phyloP scores from a whole-genome alignment of 805 yeast species.

The Groenewaldozyma tartarivorans region DNA sequence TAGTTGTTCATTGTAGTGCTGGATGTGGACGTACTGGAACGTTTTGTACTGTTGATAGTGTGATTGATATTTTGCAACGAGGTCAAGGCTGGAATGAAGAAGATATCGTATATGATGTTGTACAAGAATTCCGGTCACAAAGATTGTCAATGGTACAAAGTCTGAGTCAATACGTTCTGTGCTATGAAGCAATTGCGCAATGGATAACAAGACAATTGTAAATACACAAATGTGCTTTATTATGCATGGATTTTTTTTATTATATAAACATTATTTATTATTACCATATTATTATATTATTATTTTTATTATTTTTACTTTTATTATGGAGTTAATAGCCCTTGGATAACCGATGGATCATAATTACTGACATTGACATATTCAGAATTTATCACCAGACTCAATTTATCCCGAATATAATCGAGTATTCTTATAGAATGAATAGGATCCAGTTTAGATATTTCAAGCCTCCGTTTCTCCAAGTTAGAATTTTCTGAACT shows the following conservation, averaged over 20 bases:
- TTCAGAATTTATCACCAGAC: too few relatives aligned
- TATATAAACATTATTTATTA: neutral
- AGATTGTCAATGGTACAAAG: slow-evolving; percentile 80
- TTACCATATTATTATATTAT: neutral
- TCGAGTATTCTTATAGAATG: slow-evolving; percentile 42
- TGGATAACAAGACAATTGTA: slow-evolving; percentile 14
- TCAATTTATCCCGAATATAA: slow-evolving; percentile 27
- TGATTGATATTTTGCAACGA: slow-evolving; percentile 30
- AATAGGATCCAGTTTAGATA: slow-evolving; percentile 39
- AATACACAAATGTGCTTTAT: too few relatives aligned
- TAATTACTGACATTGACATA: too few relatives aligned
- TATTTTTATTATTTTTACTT: neutral
- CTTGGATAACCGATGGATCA: too few relatives aligned
- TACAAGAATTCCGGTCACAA: slow-evolving; percentile 61
- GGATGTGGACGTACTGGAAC: slow-evolving; percentile 98
- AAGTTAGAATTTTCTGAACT: slow-evolving; percentile 15
- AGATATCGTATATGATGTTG: slow-evolving; percentile 55
- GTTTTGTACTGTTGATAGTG: slow-evolving; percentile 38
- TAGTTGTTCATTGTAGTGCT: slow-evolving; percentile 82
- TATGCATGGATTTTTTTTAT: slow-evolving; percentile 2
- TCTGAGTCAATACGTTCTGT: slow-evolving; percentile 60
- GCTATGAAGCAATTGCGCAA: slow-evolving; percentile 50
- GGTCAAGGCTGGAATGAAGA: slow-evolving; percentile 11
- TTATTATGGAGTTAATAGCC: too few relatives aligned
- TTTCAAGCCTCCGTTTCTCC: slow-evolving; percentile 25